phyloP scores from a whole-genome alignment of 805 yeast species.

The Cyberlindnera americana region DNA sequence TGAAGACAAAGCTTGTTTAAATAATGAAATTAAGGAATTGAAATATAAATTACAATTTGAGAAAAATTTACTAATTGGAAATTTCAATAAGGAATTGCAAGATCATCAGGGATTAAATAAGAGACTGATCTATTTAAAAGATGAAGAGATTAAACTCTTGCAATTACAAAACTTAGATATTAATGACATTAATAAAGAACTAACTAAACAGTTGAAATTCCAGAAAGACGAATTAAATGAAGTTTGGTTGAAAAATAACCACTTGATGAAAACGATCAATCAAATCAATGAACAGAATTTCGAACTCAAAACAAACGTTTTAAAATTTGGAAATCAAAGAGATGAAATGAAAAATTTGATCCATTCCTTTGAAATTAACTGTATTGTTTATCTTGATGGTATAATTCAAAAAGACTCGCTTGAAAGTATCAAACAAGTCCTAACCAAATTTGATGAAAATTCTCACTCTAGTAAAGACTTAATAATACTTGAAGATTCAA shows the following conservation, averaged over 20 bases:
- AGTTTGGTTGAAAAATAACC: constrained; percentile 9
- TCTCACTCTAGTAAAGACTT: constrained; percentile 6
- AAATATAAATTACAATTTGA: no score
- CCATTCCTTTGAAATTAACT: constrained; percentile 14
- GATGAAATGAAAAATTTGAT: constrained; percentile 11
- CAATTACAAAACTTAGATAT: constrained; percentile 8
- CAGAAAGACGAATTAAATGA: constrained; percentile 12
- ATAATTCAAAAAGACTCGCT: constrained; percentile 14
- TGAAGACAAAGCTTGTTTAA: no score
- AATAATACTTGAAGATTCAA: constrained; percentile 9
- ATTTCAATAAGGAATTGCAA: no score
- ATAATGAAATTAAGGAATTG: no score
- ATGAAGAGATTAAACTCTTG: constrained; percentile 3
- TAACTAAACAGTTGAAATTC: constrained; percentile 8
- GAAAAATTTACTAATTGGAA: no score
- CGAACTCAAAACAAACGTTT: constrained; percentile 9
- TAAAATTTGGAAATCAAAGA: constrained; percentile 9
- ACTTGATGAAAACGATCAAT: constrained; percentile 7
- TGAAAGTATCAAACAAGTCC: constrained; percentile 12
- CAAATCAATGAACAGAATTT: constrained; percentile 6
- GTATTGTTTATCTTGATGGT: constrained; percentile 16
- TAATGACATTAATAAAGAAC: constrained; percentile 9
- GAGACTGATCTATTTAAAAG: not conserved
- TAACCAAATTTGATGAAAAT: constrained; percentile 6
- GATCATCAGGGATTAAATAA: no score